Percentiles rank a stretch among this genome's conserved stretches.
Conservation (phyloP, 1,284 basidiomycete genomes). For the Cystobasidiaceae sp. region DNA sequence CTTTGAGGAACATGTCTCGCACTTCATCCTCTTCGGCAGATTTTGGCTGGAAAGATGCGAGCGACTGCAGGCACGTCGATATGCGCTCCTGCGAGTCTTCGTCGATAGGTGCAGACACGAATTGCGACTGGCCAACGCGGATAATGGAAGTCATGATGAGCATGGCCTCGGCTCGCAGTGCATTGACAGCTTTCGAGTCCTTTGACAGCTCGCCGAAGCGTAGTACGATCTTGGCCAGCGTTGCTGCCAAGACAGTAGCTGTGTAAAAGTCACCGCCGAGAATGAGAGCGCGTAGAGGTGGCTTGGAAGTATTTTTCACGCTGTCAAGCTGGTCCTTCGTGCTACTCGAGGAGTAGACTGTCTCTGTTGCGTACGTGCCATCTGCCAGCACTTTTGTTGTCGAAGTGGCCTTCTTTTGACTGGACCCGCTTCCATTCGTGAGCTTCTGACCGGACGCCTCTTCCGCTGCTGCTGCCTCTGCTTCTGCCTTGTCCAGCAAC, state of each 20-base stretch:
- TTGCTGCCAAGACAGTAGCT: constrained; percentile 78
- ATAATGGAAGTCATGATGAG: constrained; percentile 96
- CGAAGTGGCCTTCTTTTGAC: constrained; percentile 48
- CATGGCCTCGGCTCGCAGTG: constrained; percentile 89
- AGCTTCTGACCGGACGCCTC: constrained; percentile 42
- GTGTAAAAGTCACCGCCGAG: constrained; percentile 98
- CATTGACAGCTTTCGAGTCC: constrained; percentile 61
- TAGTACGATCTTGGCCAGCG: constrained; percentile 86
- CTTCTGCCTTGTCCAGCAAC: constrained; percentile 67
- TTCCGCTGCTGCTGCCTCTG: constrained; percentile 54
- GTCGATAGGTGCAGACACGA: constrained; percentile 87
- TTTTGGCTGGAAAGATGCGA: constrained; percentile 52
- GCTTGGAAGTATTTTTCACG: constrained; percentile 80
- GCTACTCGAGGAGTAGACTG: constrained; percentile 70
- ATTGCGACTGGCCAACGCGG: constrained; percentile 94
- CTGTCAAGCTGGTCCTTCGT: constrained; percentile 66
- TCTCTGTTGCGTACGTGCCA: constrained; percentile 97
- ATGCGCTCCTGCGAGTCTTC: constrained; percentile 97
- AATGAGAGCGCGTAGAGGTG: constrained; percentile 80
- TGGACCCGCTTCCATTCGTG: constrained; percentile 41
- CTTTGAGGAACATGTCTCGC: constrained; percentile 81
- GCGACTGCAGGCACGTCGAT: constrained; percentile 90
- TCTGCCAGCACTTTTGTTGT: constrained; percentile 75
- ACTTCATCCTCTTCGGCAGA: constrained; percentile 59
- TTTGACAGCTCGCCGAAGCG: constrained; percentile 63